Percentiles rank a stretch among this genome's conserved stretches.
Evolutionary conservation across 768 basidiomycete species (phyloP).

Genomic region (Gloeophyllum trabeum): DNA sequence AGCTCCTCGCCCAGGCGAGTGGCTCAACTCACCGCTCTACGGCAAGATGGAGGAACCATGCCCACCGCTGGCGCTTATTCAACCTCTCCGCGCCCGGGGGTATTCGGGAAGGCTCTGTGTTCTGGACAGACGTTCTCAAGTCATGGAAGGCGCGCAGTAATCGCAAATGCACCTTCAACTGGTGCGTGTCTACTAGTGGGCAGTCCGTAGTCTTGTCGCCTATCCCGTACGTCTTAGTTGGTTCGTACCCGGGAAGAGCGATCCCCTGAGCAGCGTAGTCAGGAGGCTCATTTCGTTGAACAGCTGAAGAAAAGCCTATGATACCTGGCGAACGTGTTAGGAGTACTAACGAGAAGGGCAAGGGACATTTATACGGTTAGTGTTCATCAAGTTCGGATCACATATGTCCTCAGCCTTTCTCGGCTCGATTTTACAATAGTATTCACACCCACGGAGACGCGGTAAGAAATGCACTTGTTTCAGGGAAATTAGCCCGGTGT

Average conservation of each 20-base stretch:
- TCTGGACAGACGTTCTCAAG: slow-evolving; percentile 18
- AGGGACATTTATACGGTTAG: no score
- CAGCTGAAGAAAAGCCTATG: no score
- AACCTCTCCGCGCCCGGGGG: slow-evolving; percentile 11
- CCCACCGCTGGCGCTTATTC: slow-evolving; percentile 16
- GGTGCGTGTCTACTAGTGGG: slow-evolving; percentile 19
- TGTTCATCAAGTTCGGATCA: no score
- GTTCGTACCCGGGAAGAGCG: neutral
- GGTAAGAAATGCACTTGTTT: no score
- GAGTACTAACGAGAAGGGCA: no score
- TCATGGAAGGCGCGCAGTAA: slow-evolving; percentile 21
- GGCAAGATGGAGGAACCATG: slow-evolving; percentile 27
- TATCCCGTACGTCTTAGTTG: slow-evolving; percentile 1
- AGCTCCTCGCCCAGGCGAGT: slow-evolving; percentile 20
- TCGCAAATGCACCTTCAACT: slow-evolving; percentile 23
- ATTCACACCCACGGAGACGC: no score
- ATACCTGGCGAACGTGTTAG: no score
- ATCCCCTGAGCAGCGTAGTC: no score
- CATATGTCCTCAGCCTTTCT: no score
- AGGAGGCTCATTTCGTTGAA: no score
- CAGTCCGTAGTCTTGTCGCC: slow-evolving; percentile 9
- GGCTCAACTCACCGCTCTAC: slow-evolving; percentile 23
- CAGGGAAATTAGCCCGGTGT: no score
- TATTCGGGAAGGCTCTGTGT: slow-evolving; percentile 12
- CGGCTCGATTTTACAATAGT: no score